These are phyloP conservation scores for Picocystis salinarum DNA, from an alignment of 139 green algal species.

Conservation along the genomic window DNA sequence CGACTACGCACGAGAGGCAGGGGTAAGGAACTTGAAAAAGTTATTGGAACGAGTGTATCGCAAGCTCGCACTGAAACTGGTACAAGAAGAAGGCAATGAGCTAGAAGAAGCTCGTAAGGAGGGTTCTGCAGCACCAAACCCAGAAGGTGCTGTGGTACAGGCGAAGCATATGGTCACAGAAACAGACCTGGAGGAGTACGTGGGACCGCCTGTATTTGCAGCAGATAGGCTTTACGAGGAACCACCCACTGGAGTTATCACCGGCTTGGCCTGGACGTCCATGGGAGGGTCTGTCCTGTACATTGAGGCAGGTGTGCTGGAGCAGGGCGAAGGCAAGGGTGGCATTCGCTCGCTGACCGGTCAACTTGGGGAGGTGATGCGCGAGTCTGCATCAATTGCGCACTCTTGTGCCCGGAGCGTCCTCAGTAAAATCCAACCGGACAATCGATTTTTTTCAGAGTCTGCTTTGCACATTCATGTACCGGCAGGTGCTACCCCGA, in stretches of 20 bases:
- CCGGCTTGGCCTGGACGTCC: constrained; percentile 88
- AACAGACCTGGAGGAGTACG: constrained; percentile 55
- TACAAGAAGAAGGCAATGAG: constrained; percentile 8
- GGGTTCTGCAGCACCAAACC: constrained; percentile 9
- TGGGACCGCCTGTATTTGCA: constrained; percentile 73
- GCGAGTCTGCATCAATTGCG: constrained; percentile 73
- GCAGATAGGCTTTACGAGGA: constrained; percentile 61
- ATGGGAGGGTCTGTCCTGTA: constrained; percentile 86
- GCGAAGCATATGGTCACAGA: constrained; percentile 32
- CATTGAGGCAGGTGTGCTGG: constrained; percentile 59
- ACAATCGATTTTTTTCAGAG: constrained; percentile 29
- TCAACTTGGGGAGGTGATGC: constrained; percentile 93
- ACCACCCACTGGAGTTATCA: constrained; percentile 76
- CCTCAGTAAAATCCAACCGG: constrained; percentile 7
- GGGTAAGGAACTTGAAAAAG: constrained; percentile 93
- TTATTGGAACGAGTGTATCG: constrained; percentile 90
- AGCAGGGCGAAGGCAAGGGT: constrained; percentile 27
- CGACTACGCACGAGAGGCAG: constrained; percentile 70
- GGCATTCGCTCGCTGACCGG: constrained; percentile 28
- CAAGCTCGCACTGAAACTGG: constrained; percentile 68
- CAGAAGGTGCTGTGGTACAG: constrained; percentile 12
- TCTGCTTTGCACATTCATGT: constrained; percentile 81
- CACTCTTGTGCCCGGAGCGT: constrained; percentile 70
- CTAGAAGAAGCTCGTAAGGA: constrained; percentile 12
- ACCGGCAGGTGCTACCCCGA: constrained; percentile 73